Conservation (phyloP, 2,329 filamentous ascomycete species). For the Cladophialophora psammophila region DNA sequence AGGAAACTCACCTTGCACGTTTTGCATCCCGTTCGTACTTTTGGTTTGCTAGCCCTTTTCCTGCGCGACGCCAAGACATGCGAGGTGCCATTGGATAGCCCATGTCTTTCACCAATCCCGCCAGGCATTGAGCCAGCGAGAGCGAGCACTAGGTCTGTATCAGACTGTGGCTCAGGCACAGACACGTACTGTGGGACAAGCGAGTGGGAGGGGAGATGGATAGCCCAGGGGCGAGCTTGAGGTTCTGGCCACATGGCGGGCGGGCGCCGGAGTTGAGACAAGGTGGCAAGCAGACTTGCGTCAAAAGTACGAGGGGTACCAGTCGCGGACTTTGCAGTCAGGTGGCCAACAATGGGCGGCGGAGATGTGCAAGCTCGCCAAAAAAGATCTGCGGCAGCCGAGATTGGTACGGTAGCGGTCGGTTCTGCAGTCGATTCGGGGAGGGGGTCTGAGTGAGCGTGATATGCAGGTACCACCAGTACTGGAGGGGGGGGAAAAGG, state of each 20-base stretch:
- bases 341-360: conserved; percentile 17
- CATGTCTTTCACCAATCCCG: conserved; percentile 2
- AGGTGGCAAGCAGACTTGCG: conserved; percentile 25
- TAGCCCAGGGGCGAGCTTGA: conserved; percentile 17
- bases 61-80: conserved; percentile 25
- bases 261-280: conserved; percentile 7
- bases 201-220: conserved; percentile 23
- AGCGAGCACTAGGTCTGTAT: conserved; percentile 9
- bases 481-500: conserved; percentile 10
- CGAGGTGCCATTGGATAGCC: conserved; percentile 7
- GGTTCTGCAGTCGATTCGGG: conserved; percentile 14
- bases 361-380: conserved; percentile 28
- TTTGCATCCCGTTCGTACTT: conserved; percentile 41
- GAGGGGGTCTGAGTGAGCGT: conserved; percentile 20
- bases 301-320: conserved; percentile 35
- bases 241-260: conserved; percentile 31
- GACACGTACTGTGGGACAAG: conserved; percentile 26
- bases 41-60: conserved; percentile 39
- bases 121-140: conserved; percentile 12
- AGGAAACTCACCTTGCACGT: conserved; percentile 39
- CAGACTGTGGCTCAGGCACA: conserved; percentile 20
- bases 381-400: conserved; percentile 24
- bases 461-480: conserved; percentile 28
- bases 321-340: conserved; percentile 20
- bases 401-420: conserved; percentile 19